Conservation (phyloP, 2,329 filamentous ascomycete species). For the Phialophora expanda region DNA sequence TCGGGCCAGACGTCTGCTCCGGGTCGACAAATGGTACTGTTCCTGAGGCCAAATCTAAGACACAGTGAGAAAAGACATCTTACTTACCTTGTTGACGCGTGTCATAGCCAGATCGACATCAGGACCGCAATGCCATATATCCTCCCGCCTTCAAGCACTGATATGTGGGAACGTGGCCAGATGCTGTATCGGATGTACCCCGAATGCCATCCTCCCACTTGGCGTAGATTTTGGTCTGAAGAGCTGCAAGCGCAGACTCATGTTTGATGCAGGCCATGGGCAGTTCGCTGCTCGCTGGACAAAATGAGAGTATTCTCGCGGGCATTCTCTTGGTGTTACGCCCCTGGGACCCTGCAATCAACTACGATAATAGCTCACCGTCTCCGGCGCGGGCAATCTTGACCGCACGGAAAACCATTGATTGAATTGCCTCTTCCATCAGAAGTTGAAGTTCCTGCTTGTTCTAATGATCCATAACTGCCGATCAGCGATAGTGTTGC, state of each 20-base stretch:
- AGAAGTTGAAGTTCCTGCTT: not conserved
- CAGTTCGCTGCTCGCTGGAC: not conserved
- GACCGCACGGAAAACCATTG: not conserved
- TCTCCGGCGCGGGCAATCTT: not conserved
- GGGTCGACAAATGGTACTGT: not conserved
- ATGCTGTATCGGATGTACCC: not conserved
- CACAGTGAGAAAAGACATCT: conserved; percentile 2
- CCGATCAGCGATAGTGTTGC: not conserved
- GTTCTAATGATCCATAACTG: not conserved
- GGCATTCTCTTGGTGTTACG: not conserved
- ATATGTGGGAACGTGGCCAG: not conserved
- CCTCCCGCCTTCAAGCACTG: not conserved
- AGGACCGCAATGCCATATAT: not conserved
- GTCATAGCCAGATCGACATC: not conserved
- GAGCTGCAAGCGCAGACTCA: not conserved
- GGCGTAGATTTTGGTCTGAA: not conserved
- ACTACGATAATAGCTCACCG: not conserved
- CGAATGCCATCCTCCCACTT: not conserved
- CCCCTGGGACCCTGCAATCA: not conserved
- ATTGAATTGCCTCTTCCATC: not conserved
- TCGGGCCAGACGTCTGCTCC: not conserved
- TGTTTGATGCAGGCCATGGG: not conserved
- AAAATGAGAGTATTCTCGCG: not conserved
- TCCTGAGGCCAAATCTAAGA: not conserved
- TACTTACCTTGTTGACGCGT: not conserved